Conservation (phyloP, 225 moss, liverwort and hornwort species). For the Ulota crispa region DNA sequence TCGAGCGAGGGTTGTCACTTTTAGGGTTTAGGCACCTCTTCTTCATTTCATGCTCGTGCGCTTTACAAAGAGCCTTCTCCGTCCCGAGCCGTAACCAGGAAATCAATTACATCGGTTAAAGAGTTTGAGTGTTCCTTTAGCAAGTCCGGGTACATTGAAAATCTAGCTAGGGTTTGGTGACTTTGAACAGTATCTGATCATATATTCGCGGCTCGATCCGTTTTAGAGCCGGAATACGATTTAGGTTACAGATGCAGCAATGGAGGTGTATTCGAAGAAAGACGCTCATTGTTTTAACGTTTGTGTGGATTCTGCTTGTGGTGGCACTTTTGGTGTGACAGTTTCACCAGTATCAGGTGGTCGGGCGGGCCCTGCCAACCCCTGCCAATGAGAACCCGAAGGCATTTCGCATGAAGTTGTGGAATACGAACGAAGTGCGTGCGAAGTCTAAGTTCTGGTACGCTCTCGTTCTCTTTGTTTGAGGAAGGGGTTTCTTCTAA, state of each 20-base stretch:
- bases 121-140: not conserved
- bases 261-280: too few relatives aligned
- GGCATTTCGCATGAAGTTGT: constrained; percentile 86
- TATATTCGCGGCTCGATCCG: not conserved
- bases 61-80: not conserved
- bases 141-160: not conserved
- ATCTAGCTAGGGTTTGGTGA: not conserved
- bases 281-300: fast-evolving
- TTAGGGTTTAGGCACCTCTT: not conserved
- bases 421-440: constrained; percentile 79
- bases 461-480: not conserved
- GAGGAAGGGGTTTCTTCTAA: not conserved
- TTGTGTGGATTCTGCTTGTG: not conserved
- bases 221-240: not conserved
- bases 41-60: not conserved
- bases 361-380: constrained; percentile 84
- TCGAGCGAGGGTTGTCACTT: not conserved
- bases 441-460: constrained; percentile 91
- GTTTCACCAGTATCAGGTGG: constrained; percentile 95
- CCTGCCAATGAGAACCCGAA: constrained; percentile 60
- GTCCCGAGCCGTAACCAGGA: not conserved
- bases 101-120: not conserved
- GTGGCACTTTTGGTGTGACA: constrained; percentile 22
- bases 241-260: not conserved
- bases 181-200: too few relatives aligned